Evolutionary conservation across 2,329 filamentous ascomycete genomes (phyloP).

Genomic region (Penicillium italicum): DNA sequence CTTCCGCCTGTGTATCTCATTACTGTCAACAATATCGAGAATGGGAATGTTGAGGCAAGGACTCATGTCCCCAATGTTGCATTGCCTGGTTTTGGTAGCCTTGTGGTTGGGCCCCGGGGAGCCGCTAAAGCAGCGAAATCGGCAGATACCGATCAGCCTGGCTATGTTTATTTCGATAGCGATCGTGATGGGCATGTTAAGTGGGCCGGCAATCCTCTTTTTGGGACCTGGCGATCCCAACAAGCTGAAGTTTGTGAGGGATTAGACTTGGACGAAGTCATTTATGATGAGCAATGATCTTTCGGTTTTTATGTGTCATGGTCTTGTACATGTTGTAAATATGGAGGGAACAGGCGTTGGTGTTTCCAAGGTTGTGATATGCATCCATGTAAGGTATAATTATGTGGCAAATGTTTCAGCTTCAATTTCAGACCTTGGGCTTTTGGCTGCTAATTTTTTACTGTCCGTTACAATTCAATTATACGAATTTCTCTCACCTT

Average conservation of each 20-base stretch:
- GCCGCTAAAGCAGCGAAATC: conserved; percentile 7
- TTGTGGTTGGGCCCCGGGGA: conserved; percentile 30
- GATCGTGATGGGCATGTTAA: conserved; percentile 32
- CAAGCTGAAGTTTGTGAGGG: conserved; percentile 38
- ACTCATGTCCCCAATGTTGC: conserved; percentile 37
- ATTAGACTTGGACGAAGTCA: conserved; percentile 30
- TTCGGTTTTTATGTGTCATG: neutral
- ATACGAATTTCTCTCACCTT: neutral
- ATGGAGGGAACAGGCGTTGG: conserved; percentile 11
- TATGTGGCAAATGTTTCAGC: neutral
- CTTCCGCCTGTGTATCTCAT: conserved; percentile 38
- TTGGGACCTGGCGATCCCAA: conserved; percentile 37
- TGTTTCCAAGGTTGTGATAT: neutral
- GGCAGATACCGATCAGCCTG: conserved; percentile 19
- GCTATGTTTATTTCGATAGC: conserved; percentile 42
- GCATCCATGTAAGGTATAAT: neutral
- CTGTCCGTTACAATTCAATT: neutral
- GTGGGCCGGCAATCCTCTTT: conserved; percentile 35
- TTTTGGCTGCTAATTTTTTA: neutral
- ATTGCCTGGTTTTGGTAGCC: conserved; percentile 32
- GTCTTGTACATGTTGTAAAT: conserved; percentile 3
- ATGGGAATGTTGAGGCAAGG: conserved; percentile 35
- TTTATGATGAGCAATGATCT: conserved; percentile 23
- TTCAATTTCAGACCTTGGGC: neutral
- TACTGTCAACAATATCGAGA: conserved; percentile 37